Evolutionary conservation across 2,329 filamentous ascomycete species (phyloP).

Genomic region (Pseudogymnoascus sp.): DNA sequence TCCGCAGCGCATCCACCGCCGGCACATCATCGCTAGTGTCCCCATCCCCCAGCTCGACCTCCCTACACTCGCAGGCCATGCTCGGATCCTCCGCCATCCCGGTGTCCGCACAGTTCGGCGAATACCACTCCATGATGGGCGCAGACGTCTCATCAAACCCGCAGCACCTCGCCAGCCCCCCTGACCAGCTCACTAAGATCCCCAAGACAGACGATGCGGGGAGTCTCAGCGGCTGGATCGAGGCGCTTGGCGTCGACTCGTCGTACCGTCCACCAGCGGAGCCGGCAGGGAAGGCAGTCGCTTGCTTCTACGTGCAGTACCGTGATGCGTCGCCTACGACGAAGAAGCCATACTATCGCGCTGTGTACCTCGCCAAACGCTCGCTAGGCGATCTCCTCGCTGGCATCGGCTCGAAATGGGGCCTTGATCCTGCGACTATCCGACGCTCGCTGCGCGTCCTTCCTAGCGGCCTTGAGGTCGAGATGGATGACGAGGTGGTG

Average conservation of each 20-base stretch:
- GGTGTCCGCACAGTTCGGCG: slow-evolving; percentile 43
- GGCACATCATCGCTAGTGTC: slow-evolving; percentile 54
- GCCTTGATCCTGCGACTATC: slow-evolving; percentile 64
- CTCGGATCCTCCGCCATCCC: slow-evolving; percentile 23
- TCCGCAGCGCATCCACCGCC: slow-evolving; percentile 46
- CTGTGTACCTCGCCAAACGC: slow-evolving; percentile 75
- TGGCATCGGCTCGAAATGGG: slow-evolving; percentile 69
- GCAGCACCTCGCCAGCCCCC: slow-evolving; percentile 36
- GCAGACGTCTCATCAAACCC: slow-evolving; percentile 36
- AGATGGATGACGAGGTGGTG: slow-evolving; percentile 86
- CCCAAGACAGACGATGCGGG: slow-evolving; percentile 51
- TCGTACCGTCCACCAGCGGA: slow-evolving; percentile 74
- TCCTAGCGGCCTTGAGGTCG: slow-evolving; percentile 66
- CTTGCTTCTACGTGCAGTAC: slow-evolving; percentile 76
- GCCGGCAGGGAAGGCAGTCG: slow-evolving; percentile 60
- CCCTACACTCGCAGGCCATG: slow-evolving; percentile 48
- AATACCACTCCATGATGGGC: slow-evolving; percentile 43
- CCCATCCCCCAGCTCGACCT: slow-evolving; percentile 57
- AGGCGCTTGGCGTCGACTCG: slow-evolving; percentile 82
- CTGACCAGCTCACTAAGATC: slow-evolving; percentile 47
- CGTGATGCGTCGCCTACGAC: slow-evolving; percentile 38
- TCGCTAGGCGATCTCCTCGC: slow-evolving; percentile 65
- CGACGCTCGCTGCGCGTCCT: slow-evolving; percentile 64
- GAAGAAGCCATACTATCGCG: slow-evolving; percentile 60
- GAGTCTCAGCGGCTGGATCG: slow-evolving; percentile 72